Evolutionary conservation across 306 rosid genomes (phyloP), one percentile per base, ranked within the genome.

Genomic region (Cicer judaicum): DNA sequence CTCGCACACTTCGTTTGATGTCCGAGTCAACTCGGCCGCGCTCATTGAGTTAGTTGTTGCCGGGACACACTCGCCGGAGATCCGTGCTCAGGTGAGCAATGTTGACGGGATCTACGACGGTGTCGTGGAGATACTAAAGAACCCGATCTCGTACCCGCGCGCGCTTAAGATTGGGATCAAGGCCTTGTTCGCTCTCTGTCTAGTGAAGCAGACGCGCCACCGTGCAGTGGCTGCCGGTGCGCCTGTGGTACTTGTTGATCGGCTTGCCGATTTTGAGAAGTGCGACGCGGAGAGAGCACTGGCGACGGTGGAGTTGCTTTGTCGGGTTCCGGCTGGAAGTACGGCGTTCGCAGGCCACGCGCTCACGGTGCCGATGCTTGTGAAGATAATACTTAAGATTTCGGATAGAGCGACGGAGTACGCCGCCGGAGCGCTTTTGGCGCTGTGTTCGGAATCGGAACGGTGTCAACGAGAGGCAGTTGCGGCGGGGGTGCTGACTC

Each of bases 381-480:
- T 94, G 77, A 94, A 91, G 81, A 77, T 89, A 41, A 94, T 94
- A 21, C 80, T 94, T 54, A 91, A 86, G 70, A 89, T 91, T 40
- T 94, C 96, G 1, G 93, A 88, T 19, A 80, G 98, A 3, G 97
- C 97, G 57, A 94, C 97, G 61, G 98, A 94, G 81, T 91, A 90
- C 66, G 96, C 97, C 0, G 90, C 96, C 13, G 95, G 98, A 15
- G 98, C 98, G 4, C 73, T 94, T 34, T 55, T 94, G 11, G 85
- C 98, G 44, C 79, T 94, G 65, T 94, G 98, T 80, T 88, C 95
- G 48, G 88, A 84, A 21, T 82, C 91, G 72, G 97, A 90, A 80
- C 62, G 34, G 61, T 53, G 88, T 67, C 85, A 84, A 77, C 46
- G 81, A 13, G 95, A 91, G 7, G 97, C 95, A 66, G 98, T 86